phyloP scores from a whole-genome alignment of 352 stramenopile species.

The Phytopythium delawarense region DNA sequence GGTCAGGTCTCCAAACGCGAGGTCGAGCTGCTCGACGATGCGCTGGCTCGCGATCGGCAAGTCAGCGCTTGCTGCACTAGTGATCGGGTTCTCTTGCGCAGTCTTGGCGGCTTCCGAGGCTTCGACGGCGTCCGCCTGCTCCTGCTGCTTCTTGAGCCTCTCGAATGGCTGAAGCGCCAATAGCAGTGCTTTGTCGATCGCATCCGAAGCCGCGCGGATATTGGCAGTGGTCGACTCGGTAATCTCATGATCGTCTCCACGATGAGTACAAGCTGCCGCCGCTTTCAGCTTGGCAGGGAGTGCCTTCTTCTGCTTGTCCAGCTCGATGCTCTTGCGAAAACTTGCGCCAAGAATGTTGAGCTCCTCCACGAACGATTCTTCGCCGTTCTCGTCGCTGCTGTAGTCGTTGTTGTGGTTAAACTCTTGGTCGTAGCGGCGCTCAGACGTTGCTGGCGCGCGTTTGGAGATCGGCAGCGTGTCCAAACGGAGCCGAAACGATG shows the following conservation, averaged over 20 bases:
- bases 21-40: slow-evolving; percentile 42
- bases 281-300: slow-evolving; percentile 7
- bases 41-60: slow-evolving; percentile 26
- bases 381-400: slow-evolving; percentile 15
- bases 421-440: background rate
- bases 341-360: slow-evolving; percentile 24
- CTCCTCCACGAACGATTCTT: slow-evolving; percentile 51
- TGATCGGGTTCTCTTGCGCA: slow-evolving; percentile 12
- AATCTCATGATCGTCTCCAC: slow-evolving; percentile 9
- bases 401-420: background rate
- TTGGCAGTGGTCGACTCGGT: slow-evolving; percentile 14
- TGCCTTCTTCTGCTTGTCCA: slow-evolving; percentile 10
- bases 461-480: background rate
- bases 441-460: background rate
- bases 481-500: background rate
- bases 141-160: slow-evolving; percentile 24
- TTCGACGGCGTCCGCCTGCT: slow-evolving; percentile 17
- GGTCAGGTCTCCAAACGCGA: slow-evolving; percentile 34
- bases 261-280: background rate
- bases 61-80: slow-evolving; percentile 11
- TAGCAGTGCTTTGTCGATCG: slow-evolving; percentile 41
- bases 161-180: slow-evolving; percentile 53
- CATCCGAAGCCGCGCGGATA: slow-evolving; percentile 30
- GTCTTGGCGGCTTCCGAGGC: slow-evolving; percentile 6
- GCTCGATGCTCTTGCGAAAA: slow-evolving; percentile 12